A percentile compares a stretch with the other conserved stretches of the same genome.
Evolutionary conservation across 2,329 filamentous ascomycete species (phyloP).

Genomic region (Chaetomiaceae sp.): DNA sequence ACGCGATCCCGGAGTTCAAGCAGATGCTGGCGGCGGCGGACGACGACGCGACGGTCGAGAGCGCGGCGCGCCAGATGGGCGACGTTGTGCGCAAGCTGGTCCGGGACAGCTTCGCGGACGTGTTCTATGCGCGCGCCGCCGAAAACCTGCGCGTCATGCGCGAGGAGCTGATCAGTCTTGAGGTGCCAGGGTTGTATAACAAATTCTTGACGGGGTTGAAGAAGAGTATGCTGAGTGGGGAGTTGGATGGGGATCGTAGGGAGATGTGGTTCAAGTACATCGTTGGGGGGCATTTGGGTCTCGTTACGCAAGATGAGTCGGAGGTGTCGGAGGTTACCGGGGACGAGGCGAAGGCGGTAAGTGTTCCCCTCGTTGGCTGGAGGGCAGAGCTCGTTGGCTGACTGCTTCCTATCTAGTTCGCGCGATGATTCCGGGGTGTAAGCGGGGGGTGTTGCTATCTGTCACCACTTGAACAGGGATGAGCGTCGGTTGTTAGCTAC

Average conservation of each 20-base stretch:
- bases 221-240: slow-evolving; percentile 58
- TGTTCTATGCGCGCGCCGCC: slow-evolving; percentile 64
- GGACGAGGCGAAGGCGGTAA: slow-evolving; percentile 62
- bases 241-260: slow-evolving; percentile 67
- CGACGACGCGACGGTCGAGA: slow-evolving; percentile 55
- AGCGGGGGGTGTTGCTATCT: no score
- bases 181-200: slow-evolving; percentile 74
- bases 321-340: slow-evolving; percentile 60
- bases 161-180: slow-evolving; percentile 66
- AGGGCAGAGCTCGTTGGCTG: not conserved
- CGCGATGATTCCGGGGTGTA: no score
- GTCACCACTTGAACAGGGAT: no score
- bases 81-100: slow-evolving; percentile 64
- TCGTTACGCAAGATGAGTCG: slow-evolving; percentile 60
- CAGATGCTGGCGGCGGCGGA: slow-evolving; percentile 60
- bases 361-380: slow-evolving; percentile 1
- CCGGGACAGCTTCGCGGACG: slow-evolving; percentile 66
- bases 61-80: slow-evolving; percentile 69
- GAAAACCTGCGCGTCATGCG: slow-evolving; percentile 75
- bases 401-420: slow-evolving; percentile 11
- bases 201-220: slow-evolving; percentile 66
- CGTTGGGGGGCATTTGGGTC: slow-evolving; percentile 58
- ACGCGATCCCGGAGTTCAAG: slow-evolving; percentile 87
- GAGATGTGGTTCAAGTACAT: slow-evolving; percentile 75
- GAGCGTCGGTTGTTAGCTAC: no score